Percentiles rank a stretch among this genome's conserved stretches.
phyloP scores from a whole-genome alignment of 257 asterid species.

The Hygrophila difformis region DNA sequence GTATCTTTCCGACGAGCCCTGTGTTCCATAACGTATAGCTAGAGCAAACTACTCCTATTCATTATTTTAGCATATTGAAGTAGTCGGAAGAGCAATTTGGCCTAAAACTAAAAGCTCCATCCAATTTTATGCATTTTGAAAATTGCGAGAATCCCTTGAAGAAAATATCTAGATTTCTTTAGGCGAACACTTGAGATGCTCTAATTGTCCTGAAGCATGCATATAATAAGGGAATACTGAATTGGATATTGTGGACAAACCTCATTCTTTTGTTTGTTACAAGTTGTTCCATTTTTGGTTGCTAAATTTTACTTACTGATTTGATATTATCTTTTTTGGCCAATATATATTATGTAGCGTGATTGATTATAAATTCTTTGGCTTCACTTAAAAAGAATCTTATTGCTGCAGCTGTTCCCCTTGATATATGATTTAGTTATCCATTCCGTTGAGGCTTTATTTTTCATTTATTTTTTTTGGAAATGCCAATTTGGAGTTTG shows the following conservation, averaged over 20 bases:
- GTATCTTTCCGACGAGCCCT: no score
- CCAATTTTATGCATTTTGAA: background rate
- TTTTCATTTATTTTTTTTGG: no score
- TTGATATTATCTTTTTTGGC: background rate
- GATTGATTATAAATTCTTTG: conserved; percentile 9
- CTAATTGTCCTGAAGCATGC: background rate
- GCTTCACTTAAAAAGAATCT: conserved; percentile 16
- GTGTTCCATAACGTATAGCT: no score
- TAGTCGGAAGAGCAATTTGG: no score
- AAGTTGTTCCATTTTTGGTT: background rate
- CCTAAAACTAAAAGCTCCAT: no score
- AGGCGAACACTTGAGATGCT: background rate
- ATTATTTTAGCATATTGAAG: no score
- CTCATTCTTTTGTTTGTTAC: background rate
- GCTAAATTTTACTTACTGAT: background rate
- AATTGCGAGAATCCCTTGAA: background rate
- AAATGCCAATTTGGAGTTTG: no score
- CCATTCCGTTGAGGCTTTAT: no score
- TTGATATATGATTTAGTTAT: background rate
- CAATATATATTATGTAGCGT: background rate
- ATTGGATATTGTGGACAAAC: conserved; percentile 4
- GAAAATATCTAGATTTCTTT: background rate
- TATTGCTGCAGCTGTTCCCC: conserved; percentile 5
- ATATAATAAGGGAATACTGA: background rate
- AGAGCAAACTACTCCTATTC: no score